These are phyloP conservation scores for Lotmaria passim DNA, from an alignment of 208 protist genomes.

Conservation along the genomic window DNA sequence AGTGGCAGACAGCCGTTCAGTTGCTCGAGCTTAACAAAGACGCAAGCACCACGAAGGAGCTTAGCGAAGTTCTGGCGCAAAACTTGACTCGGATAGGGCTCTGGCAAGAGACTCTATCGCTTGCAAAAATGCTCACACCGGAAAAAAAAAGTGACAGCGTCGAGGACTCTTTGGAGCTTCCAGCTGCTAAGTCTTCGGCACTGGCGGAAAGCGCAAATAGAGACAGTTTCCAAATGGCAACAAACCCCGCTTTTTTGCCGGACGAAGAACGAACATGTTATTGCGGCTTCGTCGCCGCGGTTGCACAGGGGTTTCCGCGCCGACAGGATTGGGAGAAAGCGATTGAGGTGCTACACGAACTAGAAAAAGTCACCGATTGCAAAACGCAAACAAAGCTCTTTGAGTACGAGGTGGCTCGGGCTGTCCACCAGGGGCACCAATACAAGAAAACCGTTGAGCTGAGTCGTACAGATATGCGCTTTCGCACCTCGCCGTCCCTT, in stretches of 20 bases:
- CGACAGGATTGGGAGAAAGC: slow-evolving; percentile 26
- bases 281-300: slow-evolving; percentile 33
- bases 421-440: slow-evolving; percentile 23
- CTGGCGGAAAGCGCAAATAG: neutral
- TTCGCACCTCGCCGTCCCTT: slow-evolving; percentile 31
- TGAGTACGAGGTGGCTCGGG: slow-evolving; percentile 29
- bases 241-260: slow-evolving; percentile 35
- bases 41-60: slow-evolving; percentile 14
- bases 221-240: slow-evolving; percentile 31
- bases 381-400: slow-evolving; percentile 18
- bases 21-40: slow-evolving; percentile 53
- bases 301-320: slow-evolving; percentile 27
- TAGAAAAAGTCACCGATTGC: slow-evolving; percentile 14
- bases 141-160: neutral
- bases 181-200: neutral
- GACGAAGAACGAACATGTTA: slow-evolving; percentile 23
- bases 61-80: slow-evolving; percentile 44
- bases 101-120: slow-evolving; percentile 30
- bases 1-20: slow-evolving; percentile 59
- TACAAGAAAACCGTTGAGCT: slow-evolving; percentile 23
- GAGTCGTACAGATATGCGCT: slow-evolving; percentile 9
- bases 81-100: slow-evolving; percentile 41
- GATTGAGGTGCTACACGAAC: neutral
- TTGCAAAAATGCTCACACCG: slow-evolving; percentile 4
- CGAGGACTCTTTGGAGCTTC: neutral